phyloP scores from a whole-genome alignment of 73 alveolate species.

The Blepharisma stoltei region DNA sequence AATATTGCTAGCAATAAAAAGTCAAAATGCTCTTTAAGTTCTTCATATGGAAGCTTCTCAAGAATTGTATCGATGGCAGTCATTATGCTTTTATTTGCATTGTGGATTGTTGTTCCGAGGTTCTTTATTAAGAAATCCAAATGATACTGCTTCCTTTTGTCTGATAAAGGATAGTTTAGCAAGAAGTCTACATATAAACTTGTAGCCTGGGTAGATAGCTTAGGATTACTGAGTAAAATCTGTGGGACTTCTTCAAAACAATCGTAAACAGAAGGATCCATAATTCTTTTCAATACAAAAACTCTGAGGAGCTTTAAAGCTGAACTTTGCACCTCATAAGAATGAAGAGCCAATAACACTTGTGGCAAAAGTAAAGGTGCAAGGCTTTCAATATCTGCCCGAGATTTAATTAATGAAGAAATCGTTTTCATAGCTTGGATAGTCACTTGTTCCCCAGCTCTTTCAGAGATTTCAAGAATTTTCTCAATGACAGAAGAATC shows the following conservation, averaged over 20 bases:
- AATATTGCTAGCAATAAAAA: neutral
- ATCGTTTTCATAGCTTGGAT: conserved; percentile 21
- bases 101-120: neutral
- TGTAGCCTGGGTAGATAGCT: neutral
- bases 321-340: conserved; percentile 3
- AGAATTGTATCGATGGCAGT: neutral
- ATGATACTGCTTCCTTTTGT: neutral
- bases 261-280: neutral
- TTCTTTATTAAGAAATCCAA: conserved; percentile 20
- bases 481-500: neutral
- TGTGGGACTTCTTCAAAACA: conserved; percentile 10
- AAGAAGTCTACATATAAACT: conserved; percentile 1
- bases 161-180: conserved; percentile 24
- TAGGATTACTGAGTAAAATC: neutral
- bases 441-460: conserved; percentile 21
- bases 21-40: neutral
- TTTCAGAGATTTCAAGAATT: neutral
- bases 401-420: neutral
- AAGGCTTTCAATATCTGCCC: conserved; percentile 1
- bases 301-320: conserved; percentile 1
- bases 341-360: conserved; percentile 1
- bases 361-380: neutral
- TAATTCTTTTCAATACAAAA: neutral
- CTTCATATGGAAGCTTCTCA: conserved; percentile 20
- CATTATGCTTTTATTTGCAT: conserved; percentile 1